phyloP scores from a whole-genome alignment of 2,329 filamentous ascomycete species.

The Zasmidium cellare region DNA sequence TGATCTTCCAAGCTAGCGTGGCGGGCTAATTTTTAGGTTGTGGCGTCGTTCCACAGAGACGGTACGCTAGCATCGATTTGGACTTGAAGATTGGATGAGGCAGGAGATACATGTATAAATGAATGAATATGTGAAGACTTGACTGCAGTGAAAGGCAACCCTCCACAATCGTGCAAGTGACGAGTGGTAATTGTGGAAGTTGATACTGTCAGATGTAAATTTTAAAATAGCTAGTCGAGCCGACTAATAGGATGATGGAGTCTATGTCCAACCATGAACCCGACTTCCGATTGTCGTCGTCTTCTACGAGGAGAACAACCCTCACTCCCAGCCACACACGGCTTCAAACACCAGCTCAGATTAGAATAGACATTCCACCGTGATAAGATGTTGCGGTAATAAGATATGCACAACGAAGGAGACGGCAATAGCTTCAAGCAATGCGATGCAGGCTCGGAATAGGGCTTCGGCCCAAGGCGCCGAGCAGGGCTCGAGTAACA shows the following conservation, averaged over 20 bases:
- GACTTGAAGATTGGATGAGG: background rate
- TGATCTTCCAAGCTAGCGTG: background rate
- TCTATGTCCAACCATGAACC: background rate
- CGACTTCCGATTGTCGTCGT: background rate
- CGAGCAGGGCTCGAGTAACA: background rate
- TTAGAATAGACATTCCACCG: background rate
- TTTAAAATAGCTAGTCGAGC: background rate
- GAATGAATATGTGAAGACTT: background rate
- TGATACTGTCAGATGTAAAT: too few species aligned
- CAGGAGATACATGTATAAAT: background rate
- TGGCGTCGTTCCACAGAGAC: background rate
- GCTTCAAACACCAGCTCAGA: background rate
- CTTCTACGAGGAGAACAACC: background rate
- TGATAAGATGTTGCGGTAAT: background rate
- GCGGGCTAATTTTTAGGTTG: constrained; percentile 3
- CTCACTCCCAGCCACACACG: background rate
- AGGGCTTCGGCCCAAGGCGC: background rate
- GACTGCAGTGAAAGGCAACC: background rate
- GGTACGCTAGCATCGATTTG: background rate
- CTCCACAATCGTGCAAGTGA: too few species aligned
- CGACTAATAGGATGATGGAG: background rate
- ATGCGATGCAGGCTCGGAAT: background rate
- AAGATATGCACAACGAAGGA: background rate
- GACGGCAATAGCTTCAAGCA: background rate
- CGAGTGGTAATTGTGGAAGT: too few species aligned